Conservation (phyloP, 805 yeast species). For the Pichia kluyveri region DNA sequence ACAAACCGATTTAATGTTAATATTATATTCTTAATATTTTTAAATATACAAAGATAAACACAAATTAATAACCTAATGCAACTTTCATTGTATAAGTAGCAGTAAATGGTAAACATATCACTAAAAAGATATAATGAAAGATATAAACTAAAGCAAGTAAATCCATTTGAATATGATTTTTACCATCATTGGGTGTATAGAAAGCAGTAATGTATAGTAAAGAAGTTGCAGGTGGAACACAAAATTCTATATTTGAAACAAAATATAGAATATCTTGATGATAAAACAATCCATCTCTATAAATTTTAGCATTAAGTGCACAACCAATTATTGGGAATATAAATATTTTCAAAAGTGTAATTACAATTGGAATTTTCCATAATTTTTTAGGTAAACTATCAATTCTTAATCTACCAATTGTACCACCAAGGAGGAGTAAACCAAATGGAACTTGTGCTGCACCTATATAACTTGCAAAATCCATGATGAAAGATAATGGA, state of each 20-base stretch:
- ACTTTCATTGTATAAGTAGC: constrained; percentile 60
- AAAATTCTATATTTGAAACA: constrained; percentile 63
- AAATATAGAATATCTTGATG: constrained; percentile 55
- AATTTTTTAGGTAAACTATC: constrained; percentile 57
- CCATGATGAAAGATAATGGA: constrained; percentile 78
- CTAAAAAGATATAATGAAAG: constrained; percentile 61
- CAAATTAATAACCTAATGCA: constrained; percentile 29
- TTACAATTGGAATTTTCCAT: constrained; percentile 52
- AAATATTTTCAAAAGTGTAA: constrained; percentile 52
- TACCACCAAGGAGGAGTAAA: constrained; percentile 72
- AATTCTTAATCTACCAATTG: constrained; percentile 67
- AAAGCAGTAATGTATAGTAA: constrained; percentile 84
- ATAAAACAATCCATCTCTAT: constrained; percentile 55
- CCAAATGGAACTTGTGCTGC: constrained; percentile 88
- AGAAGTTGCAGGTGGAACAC: constrained; percentile 83
- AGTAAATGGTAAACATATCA: constrained; percentile 64
- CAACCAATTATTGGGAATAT: constrained; percentile 76
- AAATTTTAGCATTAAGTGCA: constrained; percentile 53
- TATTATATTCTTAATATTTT: too few species aligned
- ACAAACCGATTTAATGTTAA: too few species aligned
- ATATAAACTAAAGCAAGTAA: constrained; percentile 71
- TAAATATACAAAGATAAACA: not conserved
- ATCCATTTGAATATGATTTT: constrained; percentile 63
- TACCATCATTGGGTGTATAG: constrained; percentile 56
- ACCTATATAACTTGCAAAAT: constrained; percentile 70